Evolutionary conservation across 2,329 filamentous ascomycete genomes (phyloP), one percentile per base, ranked within the genome.

Genomic region (Cordyceps cateniannulata): DNA sequence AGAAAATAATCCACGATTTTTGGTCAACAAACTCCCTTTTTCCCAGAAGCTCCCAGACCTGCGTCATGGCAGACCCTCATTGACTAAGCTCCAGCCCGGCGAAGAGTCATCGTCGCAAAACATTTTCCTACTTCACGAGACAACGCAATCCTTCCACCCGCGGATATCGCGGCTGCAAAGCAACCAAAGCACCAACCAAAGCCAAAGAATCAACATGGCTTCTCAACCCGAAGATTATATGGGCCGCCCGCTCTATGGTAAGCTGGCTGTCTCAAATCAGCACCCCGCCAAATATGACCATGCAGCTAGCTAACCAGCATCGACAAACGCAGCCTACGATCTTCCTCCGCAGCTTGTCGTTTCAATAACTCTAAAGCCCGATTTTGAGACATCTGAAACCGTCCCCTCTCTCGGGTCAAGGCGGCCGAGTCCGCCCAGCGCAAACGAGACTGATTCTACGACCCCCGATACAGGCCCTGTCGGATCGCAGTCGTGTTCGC

Each of bases 401-500:
- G 52, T 62, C 14, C 62, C 63, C 16, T 62, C 65, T 56, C 66
- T 66, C 51, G 67, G 24, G 24, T 48, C 66, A 59, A 66, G 67
- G 44, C 66, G 65, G 35, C 63, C 68, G 9, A 68, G 63, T 48
- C 65, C 67, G 50, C 60, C 66, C 8, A 56, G 56, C 40, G 62
- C 72, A 29, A 64, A 67, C 60, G 65, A 69, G 16, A 64, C 70
- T 64, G 73, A 76, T 69, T 51, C 56, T 35, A 9, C 56, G n/a
- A 35, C 9, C n/a, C n/a, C n/a, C n/a, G 57, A 47, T 22, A 3
- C 55, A 38, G 45, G 49, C 20, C 74, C 76, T 65, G 81, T 83
- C 42, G 84, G 85, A 10, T 82, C 89, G 6, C 92, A 90, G 62
- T 84, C 91, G 16, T 99, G 95, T 72, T 85, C 87, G 1, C 80